These are phyloP conservation scores for Phascolomyces articulosus DNA, from an alignment of 371 early-diverging fungal species.

Conservation along the genomic window DNA sequence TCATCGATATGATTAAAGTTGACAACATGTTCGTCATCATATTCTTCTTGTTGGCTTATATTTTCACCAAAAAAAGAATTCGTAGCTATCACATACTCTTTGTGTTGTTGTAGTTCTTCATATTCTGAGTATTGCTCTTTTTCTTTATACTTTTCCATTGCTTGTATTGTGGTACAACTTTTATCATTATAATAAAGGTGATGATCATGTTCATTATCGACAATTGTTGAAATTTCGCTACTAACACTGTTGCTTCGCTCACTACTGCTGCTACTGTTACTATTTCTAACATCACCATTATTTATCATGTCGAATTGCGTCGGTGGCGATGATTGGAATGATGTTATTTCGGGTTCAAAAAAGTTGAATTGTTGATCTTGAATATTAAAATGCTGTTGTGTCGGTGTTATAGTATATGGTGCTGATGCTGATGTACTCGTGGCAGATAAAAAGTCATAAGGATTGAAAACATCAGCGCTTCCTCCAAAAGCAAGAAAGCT, in stretches of 20 bases:
- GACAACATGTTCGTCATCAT: background rate
- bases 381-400: background rate
- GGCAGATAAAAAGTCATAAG: background rate
- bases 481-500: conserved; percentile 2
- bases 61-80: no score
- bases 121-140: background rate
- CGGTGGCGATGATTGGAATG: background rate
- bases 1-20: background rate
- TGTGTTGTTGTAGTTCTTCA: background rate
- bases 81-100: no score
- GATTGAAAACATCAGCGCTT: background rate
- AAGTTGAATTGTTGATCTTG: no score
- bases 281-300: background rate
- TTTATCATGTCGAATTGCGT: background rate
- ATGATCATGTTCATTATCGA: background rate
- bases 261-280: background rate
- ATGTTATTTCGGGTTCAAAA: background rate
- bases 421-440: background rate
- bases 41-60: no score
- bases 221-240: background rate
- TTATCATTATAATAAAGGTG: background rate
- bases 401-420: background rate
- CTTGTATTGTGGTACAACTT: background rate
- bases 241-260: background rate
- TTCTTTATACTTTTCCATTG: background rate